These are phyloP conservation scores for Diaporthe citriasiana DNA, from an alignment of 2,329 filamentous ascomycete species.

Conservation along the genomic window DNA sequence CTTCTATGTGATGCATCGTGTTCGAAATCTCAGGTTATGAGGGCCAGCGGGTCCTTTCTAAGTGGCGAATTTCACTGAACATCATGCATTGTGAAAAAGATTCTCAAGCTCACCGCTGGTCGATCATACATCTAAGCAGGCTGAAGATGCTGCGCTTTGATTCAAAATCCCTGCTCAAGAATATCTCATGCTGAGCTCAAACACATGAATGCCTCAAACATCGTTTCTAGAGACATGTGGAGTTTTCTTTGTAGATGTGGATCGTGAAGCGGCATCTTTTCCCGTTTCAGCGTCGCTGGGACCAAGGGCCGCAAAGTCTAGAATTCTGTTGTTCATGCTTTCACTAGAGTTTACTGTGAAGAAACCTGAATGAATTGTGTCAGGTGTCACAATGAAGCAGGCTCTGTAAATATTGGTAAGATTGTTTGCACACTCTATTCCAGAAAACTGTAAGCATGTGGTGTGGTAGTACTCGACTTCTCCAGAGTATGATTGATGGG, in stretches of 20 bases:
- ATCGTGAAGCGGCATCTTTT: background rate
- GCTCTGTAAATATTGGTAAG: background rate
- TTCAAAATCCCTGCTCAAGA: background rate
- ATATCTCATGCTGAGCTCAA: background rate
- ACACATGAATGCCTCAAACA: background rate
- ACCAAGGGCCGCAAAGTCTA: too few relatives aligned
- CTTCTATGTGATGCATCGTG: too few relatives aligned
- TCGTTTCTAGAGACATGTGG: too few relatives aligned
- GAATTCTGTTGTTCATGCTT: too few relatives aligned
- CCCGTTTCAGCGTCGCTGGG: too few relatives aligned
- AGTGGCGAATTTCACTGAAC: background rate
- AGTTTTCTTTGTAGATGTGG: background rate
- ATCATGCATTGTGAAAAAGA: background rate
- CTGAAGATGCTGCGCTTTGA: background rate
- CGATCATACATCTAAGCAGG: background rate
- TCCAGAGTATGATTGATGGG: background rate
- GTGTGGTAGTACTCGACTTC: background rate
- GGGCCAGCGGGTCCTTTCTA: too few relatives aligned
- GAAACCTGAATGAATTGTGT: too few relatives aligned
- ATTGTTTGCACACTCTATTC: background rate
- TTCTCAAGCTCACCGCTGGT: background rate
- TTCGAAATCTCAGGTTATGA: too few relatives aligned
- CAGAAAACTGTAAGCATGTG: background rate
- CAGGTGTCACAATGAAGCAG: too few relatives aligned
- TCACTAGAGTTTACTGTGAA: too few relatives aligned